phyloP scores from a whole-genome alignment of 768 basidiomycete genomes.

The Panellus pusillus region DNA sequence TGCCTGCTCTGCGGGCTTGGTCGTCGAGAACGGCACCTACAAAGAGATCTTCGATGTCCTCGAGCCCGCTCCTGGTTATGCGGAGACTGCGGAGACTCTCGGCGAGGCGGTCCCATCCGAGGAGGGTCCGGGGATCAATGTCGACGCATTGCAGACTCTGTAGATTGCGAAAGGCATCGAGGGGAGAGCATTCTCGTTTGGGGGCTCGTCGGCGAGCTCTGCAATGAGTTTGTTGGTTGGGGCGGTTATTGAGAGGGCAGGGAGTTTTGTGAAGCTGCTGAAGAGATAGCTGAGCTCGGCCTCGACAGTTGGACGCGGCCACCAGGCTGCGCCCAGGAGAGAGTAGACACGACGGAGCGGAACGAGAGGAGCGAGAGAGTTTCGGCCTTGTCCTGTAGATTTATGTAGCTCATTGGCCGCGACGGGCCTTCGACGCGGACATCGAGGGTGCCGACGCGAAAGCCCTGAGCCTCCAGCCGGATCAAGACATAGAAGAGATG shows the following conservation, averaged over 20 bases:
- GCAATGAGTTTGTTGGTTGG: conserved; percentile 65
- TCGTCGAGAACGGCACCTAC: conserved; percentile 81
- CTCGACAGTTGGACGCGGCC: conserved; percentile 63
- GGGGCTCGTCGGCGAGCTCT: conserved; percentile 68
- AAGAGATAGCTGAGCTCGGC: conserved; percentile 82
- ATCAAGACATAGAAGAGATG: conserved; percentile 88
- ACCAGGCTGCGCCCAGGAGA: conserved; percentile 75
- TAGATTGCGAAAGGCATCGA: conserved; percentile 84
- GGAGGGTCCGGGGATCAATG: conserved; percentile 76
- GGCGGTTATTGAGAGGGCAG: conserved; percentile 67
- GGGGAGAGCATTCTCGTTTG: conserved; percentile 76
- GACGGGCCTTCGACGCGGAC: conserved; percentile 71
- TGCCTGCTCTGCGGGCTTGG: conserved; percentile 61
- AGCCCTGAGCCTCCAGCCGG: conserved; percentile 78
- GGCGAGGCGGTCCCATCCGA: conserved; percentile 83
- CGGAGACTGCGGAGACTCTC: conserved; percentile 72
- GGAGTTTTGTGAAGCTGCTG: conserved; percentile 88
- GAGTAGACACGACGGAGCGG: conserved; percentile 69
- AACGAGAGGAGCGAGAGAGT: conserved; percentile 73
- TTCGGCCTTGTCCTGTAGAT: conserved; percentile 70
- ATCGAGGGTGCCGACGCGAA: conserved; percentile 79
- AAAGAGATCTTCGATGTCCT: conserved; percentile 78
- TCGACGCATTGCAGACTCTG: conserved; percentile 73
- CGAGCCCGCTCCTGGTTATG: conserved; percentile 75
- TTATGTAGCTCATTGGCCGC: conserved; percentile 74